Conservation (phyloP, 805 yeast genomes). For the Grigorovia humatica region DNA sequence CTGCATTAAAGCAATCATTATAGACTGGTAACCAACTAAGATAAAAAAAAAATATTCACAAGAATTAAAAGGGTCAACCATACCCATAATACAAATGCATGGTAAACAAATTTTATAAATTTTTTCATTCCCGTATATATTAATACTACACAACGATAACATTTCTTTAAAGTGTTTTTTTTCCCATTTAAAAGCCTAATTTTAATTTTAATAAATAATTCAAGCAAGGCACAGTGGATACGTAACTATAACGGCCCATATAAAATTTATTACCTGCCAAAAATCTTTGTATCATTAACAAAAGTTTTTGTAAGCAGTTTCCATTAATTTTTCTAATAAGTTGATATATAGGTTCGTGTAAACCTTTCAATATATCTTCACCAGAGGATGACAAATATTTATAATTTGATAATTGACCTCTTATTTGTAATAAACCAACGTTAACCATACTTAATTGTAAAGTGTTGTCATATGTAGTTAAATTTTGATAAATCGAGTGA, state of each 20-base stretch:
- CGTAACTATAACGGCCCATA: neutral
- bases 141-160: neutral
- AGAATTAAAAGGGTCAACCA: too few species aligned
- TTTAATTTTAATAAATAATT: too few species aligned
- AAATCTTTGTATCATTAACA: slow-evolving; percentile 3
- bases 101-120: neutral
- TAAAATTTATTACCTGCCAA: neutral
- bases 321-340: slow-evolving; percentile 19
- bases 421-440: slow-evolving; percentile 22
- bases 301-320: slow-evolving; percentile 8
- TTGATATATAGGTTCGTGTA: slow-evolving; percentile 21
- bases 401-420: slow-evolving; percentile 26
- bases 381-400: slow-evolving; percentile 21
- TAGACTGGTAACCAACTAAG: neutral
- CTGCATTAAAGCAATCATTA: slow-evolving; percentile 14
- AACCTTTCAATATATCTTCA: slow-evolving; percentile 14
- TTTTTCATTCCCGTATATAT: too few species aligned
- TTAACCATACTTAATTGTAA: slow-evolving; percentile 15
- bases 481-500: slow-evolving; percentile 11
- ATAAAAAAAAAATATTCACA: too few species aligned
- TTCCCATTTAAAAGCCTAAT: neutral
- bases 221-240: neutral
- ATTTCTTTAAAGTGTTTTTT: too few species aligned
- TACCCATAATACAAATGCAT: neutral
- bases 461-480: slow-evolving; percentile 7